phyloP scores from a whole-genome alignment of 179 eudicot species.

The Camellia oleifera region DNA sequence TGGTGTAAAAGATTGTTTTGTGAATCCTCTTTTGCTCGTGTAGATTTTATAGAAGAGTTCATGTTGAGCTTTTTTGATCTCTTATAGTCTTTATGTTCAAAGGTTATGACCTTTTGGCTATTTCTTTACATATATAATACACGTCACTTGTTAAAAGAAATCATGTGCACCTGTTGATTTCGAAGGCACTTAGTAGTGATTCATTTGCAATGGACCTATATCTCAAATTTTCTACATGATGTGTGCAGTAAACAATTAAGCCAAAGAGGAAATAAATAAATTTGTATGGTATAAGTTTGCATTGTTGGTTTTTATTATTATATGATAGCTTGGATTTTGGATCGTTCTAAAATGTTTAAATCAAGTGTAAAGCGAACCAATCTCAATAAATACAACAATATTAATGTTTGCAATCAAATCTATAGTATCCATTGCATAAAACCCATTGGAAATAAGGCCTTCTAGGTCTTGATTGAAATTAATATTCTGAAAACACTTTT shows the following conservation, averaged over 20 bases:
- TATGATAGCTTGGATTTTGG: neutral
- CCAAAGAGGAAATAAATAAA: neutral
- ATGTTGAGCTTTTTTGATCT: neutral
- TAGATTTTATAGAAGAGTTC: no score
- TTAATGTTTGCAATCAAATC: neutral
- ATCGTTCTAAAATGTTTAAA: constrained; percentile 5
- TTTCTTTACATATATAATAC: no score
- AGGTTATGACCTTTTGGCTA: no score
- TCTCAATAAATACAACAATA: neutral
- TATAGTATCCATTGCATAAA: neutral
- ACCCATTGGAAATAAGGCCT: neutral
- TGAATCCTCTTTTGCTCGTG: no score
- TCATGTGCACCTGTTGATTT: neutral
- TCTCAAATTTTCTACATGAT: neutral
- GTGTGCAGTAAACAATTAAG: neutral
- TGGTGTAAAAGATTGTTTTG: no score
- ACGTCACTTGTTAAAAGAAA: neutral
- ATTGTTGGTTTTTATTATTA: neutral
- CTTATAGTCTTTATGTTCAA: no score
- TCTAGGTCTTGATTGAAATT: neutral
- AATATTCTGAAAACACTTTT: neutral
- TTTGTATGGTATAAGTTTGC: neutral
- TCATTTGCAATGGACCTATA: neutral
- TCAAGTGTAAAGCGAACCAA: neutral
- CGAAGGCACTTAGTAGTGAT: neutral